These are phyloP conservation scores for Colletotrichum tropicale DNA, from an alignment of 2,329 filamentous ascomycete species.

Conservation along the genomic window DNA sequence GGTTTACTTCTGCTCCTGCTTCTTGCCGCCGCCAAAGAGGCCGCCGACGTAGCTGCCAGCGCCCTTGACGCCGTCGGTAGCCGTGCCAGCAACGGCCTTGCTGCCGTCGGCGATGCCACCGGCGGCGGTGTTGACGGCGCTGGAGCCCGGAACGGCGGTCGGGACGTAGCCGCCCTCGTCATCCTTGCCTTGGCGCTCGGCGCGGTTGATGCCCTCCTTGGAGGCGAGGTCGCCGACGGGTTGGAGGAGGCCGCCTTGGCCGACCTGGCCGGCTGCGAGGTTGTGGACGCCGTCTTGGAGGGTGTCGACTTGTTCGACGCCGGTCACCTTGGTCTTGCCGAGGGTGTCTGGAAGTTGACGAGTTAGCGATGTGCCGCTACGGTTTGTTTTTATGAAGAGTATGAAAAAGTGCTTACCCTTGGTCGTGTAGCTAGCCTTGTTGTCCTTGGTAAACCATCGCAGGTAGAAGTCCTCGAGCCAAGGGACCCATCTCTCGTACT, in stretches of 20 bases:
- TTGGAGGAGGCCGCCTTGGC: constrained; percentile 69
- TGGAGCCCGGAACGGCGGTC: constrained; percentile 31
- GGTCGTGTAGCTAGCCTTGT: constrained; percentile 74
- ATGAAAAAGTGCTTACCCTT: constrained; percentile 56
- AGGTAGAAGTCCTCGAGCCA: constrained; percentile 79
- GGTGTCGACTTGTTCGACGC: constrained; percentile 68
- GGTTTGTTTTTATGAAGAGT: not conserved
- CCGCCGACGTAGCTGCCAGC: constrained; percentile 35
- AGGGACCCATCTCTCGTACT: constrained; percentile 78
- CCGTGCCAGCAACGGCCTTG: constrained; percentile 31
- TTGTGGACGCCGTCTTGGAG: constrained; percentile 71
- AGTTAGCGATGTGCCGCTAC: not conserved
- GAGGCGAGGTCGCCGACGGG: constrained; percentile 66
- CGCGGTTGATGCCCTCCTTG: constrained; percentile 69
- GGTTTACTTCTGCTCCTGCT: constrained; percentile 26
- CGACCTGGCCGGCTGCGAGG: constrained; percentile 67
- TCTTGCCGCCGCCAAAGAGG: constrained; percentile 34
- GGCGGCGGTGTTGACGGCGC: constrained; percentile 28
- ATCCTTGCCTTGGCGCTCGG: constrained; percentile 68
- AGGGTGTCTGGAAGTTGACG: constrained; percentile 58
- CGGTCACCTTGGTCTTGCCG: constrained; percentile 72
- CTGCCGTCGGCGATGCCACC: constrained; percentile 32
- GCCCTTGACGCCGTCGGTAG: constrained; percentile 31
- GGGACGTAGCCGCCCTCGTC: constrained; percentile 56
- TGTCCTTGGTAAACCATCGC: constrained; percentile 75